Percentiles rank a stretch among this genome's conserved stretches.
These are phyloP conservation scores for Cryphonectria parasitica DNA, from an alignment of 2,329 filamentous ascomycete species.

Conservation along the genomic window DNA sequence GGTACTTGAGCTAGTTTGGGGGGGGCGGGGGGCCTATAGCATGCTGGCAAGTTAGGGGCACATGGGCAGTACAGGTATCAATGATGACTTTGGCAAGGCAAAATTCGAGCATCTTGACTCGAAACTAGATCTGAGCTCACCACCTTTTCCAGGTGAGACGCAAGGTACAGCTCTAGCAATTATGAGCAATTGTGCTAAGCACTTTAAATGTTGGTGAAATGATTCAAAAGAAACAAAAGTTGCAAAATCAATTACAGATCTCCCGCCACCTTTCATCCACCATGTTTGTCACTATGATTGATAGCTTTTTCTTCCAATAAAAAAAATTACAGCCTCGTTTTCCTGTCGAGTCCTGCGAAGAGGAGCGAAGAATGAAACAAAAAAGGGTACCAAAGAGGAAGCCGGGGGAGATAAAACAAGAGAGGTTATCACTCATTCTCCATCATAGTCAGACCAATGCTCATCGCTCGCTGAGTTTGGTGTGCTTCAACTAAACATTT, in stretches of 20 bases:
- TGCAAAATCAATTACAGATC: background rate
- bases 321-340: background rate
- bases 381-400: background rate
- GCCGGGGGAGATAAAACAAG: too few relatives aligned
- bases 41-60: background rate
- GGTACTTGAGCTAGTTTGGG: background rate
- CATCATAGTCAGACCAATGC: background rate
- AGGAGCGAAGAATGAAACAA: background rate
- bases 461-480: background rate
- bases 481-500: background rate
- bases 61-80: background rate
- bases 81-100: too few relatives aligned
- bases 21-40: background rate
- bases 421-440: background rate
- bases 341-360: background rate
- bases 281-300: background rate
- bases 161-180: background rate
- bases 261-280: too few relatives aligned
- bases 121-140: too few relatives aligned
- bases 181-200: background rate
- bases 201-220: background rate
- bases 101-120: too few relatives aligned
- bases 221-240: background rate
- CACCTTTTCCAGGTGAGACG: too few relatives aligned
- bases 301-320: background rate